These are phyloP conservation scores for Phytophthora foliorum DNA, from an alignment of 352 stramenopile species.

Conservation along the genomic window DNA sequence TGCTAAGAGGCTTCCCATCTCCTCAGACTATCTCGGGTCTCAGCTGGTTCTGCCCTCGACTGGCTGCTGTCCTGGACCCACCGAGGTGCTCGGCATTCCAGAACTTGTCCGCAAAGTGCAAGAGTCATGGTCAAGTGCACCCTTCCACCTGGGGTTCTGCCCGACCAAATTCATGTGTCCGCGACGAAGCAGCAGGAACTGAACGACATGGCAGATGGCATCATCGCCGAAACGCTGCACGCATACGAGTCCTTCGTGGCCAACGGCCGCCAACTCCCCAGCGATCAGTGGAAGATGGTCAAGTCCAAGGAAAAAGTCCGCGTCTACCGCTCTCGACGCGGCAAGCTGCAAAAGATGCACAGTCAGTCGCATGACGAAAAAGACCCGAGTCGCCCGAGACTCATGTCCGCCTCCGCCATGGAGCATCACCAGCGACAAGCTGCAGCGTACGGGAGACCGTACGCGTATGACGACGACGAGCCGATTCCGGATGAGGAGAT, in stretches of 20 bases:
- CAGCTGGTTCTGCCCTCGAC: constrained; percentile 4
- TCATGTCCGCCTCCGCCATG: constrained; percentile 44
- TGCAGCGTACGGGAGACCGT: constrained; percentile 30
- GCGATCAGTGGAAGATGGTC: constrained; percentile 60
- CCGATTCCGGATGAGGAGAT: constrained; percentile 24
- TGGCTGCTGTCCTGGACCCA: constrained; percentile 15
- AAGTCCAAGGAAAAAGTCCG: constrained; percentile 59
- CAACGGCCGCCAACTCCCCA: constrained; percentile 38
- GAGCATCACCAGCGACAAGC: constrained; percentile 39
- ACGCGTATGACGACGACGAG: constrained; percentile 33
- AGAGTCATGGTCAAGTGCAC: constrained; percentile 23
- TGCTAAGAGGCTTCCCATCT: constrained; percentile 34
- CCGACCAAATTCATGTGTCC: constrained; percentile 26
- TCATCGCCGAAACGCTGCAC: constrained; percentile 66
- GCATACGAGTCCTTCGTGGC: constrained; percentile 60
- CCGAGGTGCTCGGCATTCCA: constrained; percentile 26
- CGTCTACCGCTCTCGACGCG: constrained; percentile 54
- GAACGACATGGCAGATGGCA: constrained; percentile 52
- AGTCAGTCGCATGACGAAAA: constrained; percentile 36
- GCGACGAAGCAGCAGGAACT: constrained; percentile 46
- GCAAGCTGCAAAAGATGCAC: constrained; percentile 23
- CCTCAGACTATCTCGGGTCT: constrained; percentile 22
- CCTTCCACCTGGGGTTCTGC: constrained; percentile 4
- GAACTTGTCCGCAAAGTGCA: constrained; percentile 9
- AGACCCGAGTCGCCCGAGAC: constrained; percentile 41